These are phyloP conservation scores for Lyophyllum semitale DNA, from an alignment of 768 basidiomycete genomes.

Conservation along the genomic window DNA sequence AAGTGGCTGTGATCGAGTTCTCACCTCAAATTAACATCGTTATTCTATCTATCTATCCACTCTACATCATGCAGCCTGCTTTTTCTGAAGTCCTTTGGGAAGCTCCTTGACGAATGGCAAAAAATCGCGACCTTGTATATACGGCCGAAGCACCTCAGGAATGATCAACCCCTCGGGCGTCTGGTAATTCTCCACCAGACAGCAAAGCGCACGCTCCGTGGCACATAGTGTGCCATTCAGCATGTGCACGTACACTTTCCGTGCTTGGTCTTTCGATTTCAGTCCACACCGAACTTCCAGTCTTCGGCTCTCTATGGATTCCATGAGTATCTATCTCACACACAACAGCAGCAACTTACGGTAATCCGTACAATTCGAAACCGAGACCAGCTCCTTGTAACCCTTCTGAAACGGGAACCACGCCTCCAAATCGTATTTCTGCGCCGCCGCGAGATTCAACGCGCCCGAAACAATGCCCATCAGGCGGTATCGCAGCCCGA, in stretches of 20 bases:
- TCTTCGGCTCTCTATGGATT: conserved; percentile 76
- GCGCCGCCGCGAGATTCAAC: conserved; percentile 93
- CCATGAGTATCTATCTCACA: background rate
- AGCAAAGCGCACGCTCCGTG: conserved; percentile 94
- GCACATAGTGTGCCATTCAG: conserved; percentile 97
- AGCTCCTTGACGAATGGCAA: conserved; percentile 81
- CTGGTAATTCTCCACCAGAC: conserved; percentile 98
- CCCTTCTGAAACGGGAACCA: conserved; percentile 98
- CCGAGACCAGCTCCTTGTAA: conserved; percentile 97
- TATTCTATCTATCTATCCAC: background rate
- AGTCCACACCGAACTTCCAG: conserved; percentile 93
- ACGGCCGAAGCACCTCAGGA: conserved; percentile 88
- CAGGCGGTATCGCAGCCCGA: conserved; percentile 89
- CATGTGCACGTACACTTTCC: conserved; percentile 98
- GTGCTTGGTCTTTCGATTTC: conserved; percentile 86
- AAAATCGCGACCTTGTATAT: conserved; percentile 95
- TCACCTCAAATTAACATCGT: background rate
- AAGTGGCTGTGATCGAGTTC: background rate
- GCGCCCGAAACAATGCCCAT: conserved; percentile 96
- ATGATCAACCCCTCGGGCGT: conserved; percentile 92
- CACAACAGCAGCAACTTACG: conserved; percentile 48
- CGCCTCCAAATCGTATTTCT: conserved; percentile 97
- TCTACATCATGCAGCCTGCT: conserved; percentile 44
- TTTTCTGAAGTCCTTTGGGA: conserved; percentile 78
- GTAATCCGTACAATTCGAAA: conserved; percentile 99